Conservation (phyloP, 2,329 filamentous ascomycete species). For the Colletotrichum echinochloae region DNA sequence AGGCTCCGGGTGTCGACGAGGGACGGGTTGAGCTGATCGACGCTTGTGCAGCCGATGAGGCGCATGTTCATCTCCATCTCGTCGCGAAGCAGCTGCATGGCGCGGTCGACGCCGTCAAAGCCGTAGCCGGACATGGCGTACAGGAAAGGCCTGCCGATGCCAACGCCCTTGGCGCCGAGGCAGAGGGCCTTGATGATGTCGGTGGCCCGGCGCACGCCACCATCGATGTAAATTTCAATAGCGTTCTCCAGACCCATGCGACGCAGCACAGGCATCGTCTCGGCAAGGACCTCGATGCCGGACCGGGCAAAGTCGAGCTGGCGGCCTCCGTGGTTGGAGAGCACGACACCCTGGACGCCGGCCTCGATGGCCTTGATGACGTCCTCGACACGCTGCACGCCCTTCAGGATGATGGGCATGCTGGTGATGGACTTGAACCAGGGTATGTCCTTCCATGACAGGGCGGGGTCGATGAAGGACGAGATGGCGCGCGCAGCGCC, state of each 20-base stretch:
- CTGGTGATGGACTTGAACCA: constrained; percentile 93
- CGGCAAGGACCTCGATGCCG: constrained; percentile 88
- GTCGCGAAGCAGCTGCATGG: constrained; percentile 92
- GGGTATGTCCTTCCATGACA: constrained; percentile 93
- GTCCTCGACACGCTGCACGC: constrained; percentile 95
- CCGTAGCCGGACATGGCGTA: constrained; percentile 98
- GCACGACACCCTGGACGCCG: constrained; percentile 88
- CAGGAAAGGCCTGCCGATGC: constrained; percentile 93
- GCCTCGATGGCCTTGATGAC: constrained; percentile 86
- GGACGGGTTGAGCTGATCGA: constrained; percentile 83
- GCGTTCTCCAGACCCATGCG: constrained; percentile 78
- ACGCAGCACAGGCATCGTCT: constrained; percentile 89
- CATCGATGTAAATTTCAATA: constrained; percentile 92
- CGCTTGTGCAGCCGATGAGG: constrained; percentile 80
- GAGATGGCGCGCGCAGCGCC: constrained; percentile 95
- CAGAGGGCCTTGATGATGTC: constrained; percentile 97
- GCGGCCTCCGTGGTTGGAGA: constrained; percentile 95
- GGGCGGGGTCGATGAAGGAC: constrained; percentile 93
- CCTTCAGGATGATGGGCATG: constrained; percentile 97
- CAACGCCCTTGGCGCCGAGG: constrained; percentile 90
- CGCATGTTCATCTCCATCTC: constrained; percentile 99
- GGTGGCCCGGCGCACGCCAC: constrained; percentile 88
- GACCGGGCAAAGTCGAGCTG: constrained; percentile 94
- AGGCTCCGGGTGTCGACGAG: constrained; percentile 84
- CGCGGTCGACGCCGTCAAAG: constrained; percentile 85